phyloP scores from a whole-genome alignment of 179 eudicot species.

The Actinidia chinensis region DNA sequence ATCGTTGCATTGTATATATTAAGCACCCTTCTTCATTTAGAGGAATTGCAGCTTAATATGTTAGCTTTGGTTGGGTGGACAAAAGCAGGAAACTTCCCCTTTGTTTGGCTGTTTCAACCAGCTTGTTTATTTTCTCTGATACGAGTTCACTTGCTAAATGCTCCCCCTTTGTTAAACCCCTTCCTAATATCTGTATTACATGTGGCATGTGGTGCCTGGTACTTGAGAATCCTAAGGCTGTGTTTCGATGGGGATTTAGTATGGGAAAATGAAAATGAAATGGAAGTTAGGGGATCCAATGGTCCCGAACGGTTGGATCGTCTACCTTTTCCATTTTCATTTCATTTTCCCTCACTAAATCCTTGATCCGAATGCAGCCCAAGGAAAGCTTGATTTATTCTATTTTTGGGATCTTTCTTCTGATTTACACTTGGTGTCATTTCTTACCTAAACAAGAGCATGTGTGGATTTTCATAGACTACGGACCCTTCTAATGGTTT shows the following conservation, averaged over 20 bases:
- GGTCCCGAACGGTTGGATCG: no score
- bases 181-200: neutral
- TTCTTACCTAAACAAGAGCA: neutral
- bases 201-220: neutral
- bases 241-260: no score
- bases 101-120: constrained; percentile 2
- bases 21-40: neutral
- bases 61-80: neutral
- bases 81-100: constrained; percentile 6
- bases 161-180: neutral
- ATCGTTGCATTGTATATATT: neutral
- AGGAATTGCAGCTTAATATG: neutral
- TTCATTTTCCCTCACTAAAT: no score
- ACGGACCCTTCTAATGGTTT: neutral
- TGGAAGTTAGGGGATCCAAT: no score
- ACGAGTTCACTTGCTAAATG: neutral
- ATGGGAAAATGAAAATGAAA: no score
- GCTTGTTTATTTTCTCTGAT: neutral
- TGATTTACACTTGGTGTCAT: neutral
- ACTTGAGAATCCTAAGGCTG: neutral
- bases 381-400: neutral
- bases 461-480: neutral
- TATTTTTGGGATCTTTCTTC: neutral
- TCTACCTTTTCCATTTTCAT: no score
- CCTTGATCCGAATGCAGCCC: no score